Conservation (phyloP, 2,329 filamentous ascomycete genomes). For the Trichoderma arundinaceum region DNA sequence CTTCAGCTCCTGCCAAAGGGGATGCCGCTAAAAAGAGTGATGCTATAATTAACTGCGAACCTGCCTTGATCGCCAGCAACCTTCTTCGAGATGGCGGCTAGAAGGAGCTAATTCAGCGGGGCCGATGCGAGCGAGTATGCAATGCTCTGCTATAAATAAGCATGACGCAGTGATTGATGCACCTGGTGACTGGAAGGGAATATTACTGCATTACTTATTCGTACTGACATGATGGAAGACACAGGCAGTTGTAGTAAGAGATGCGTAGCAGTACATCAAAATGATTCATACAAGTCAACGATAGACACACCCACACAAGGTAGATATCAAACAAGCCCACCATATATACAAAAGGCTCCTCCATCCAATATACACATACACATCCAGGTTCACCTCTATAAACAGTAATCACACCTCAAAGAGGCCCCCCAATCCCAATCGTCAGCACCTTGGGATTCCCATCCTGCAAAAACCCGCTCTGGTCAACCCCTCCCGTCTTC, state of each 20-base stretch:
- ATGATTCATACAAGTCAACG: neutral
- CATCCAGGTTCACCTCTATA: neutral
- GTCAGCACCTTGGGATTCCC: conserved; percentile 60
- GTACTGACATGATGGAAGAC: too few relatives aligned
- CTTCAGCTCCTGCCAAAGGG: neutral
- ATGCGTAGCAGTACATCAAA: neutral
- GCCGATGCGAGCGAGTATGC: neutral
- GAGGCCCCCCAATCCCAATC: conserved; percentile 58
- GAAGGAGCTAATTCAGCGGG: conserved; percentile 15
- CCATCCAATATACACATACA: neutral
- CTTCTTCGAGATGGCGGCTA: neutral
- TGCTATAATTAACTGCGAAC: conserved; percentile 8
- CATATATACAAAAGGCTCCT: neutral
- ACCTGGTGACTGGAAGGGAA: too few relatives aligned
- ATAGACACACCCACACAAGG: neutral
- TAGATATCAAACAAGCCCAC: neutral
- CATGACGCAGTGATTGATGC: too few relatives aligned
- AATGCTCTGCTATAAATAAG: neutral
- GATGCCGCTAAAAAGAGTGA: neutral
- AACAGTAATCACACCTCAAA: conserved; percentile 24
- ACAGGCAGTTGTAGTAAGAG: too few relatives aligned
- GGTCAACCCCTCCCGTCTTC: conserved; percentile 59
- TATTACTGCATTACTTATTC: too few relatives aligned
- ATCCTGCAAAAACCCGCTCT: conserved; percentile 67
- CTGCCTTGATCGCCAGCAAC: neutral